A percentile compares a stretch with the other conserved stretches of the same genome.
Evolutionary conservation across 164 flowering plant species (phyloP).

Genomic region (Annona squamosa): DNA sequence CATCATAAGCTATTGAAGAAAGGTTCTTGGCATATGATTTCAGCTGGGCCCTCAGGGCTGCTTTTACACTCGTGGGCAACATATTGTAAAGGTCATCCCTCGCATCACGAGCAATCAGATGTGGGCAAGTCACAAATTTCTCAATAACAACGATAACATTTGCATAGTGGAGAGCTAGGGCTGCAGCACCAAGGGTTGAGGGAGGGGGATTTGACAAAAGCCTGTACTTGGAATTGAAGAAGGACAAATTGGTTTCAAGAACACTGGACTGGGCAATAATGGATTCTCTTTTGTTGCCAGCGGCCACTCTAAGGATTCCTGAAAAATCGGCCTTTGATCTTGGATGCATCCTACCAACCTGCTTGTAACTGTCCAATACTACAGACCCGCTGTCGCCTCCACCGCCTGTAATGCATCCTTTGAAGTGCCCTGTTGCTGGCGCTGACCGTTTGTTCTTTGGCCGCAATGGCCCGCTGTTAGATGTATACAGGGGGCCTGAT

Average conservation of each 20-base stretch:
- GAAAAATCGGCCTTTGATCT: conserved; percentile 28
- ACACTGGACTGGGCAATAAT: conserved; percentile 4
- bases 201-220: conserved; percentile 51
- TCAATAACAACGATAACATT: conserved; percentile 73
- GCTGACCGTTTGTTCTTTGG: conserved; percentile 27
- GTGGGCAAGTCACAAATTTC: conserved; percentile 78
- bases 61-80: conserved; percentile 64
- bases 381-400: conserved; percentile 27
- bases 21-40: conserved; percentile 50
- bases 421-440: conserved; percentile 46
- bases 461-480: conserved; percentile 3
- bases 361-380: conserved; percentile 11
- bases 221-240: conserved; percentile 29
- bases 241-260: conserved; percentile 3
- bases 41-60: conserved; percentile 49
- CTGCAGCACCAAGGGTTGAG: conserved; percentile 79
- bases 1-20: conserved; percentile 39
- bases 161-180: conserved; percentile 81
- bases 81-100: conserved; percentile 79
- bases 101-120: conserved; percentile 77
- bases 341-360: conserved; percentile 13
- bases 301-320: conserved; percentile 21
- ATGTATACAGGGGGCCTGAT: conserved; percentile 34
- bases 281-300: conserved; percentile 10
- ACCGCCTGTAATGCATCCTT: conserved; percentile 43